Evolutionary conservation across 306 rosid species (phyloP).

Genomic region (Psophocarpus tetragonolobus): DNA sequence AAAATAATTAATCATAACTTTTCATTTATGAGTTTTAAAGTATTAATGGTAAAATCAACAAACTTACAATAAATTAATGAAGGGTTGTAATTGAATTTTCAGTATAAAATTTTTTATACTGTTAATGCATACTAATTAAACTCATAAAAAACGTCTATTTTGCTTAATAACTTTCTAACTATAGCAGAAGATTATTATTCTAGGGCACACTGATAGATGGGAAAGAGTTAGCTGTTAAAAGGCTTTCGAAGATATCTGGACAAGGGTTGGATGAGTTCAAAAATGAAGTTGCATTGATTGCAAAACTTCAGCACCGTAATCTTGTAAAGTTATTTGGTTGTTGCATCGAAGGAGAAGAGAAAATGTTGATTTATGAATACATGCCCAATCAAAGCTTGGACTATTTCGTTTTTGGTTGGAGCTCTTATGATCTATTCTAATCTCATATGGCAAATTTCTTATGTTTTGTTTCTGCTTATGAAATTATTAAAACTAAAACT

Average conservation of each 20-base stretch:
- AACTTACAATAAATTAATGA: too few species aligned
- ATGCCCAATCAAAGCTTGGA: conserved; percentile 21
- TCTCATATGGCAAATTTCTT: background rate
- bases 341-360: conserved; percentile 9
- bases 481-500: background rate
- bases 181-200: background rate
- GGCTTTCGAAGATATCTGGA: background rate
- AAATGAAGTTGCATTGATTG: background rate
- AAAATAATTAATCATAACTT: too few species aligned
- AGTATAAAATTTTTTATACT: too few species aligned
- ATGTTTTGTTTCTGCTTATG: too few species aligned
- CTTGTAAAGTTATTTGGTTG: conserved; percentile 24
- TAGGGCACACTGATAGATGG: conserved; percentile 6
- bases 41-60: too few species aligned
- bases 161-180: background rate
- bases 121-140: too few species aligned
- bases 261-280: background rate
- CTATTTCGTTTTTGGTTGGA: conserved; percentile 17
- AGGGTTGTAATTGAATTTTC: too few species aligned
- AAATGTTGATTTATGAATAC: conserved; percentile 22
- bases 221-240: background rate
- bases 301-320: conserved; percentile 17
- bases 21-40: too few species aligned
- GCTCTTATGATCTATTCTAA: background rate
- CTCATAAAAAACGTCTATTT: background rate